Evolutionary conservation across 108 stramenopile species (phyloP).

Genomic region (Skeletonema costatum): DNA sequence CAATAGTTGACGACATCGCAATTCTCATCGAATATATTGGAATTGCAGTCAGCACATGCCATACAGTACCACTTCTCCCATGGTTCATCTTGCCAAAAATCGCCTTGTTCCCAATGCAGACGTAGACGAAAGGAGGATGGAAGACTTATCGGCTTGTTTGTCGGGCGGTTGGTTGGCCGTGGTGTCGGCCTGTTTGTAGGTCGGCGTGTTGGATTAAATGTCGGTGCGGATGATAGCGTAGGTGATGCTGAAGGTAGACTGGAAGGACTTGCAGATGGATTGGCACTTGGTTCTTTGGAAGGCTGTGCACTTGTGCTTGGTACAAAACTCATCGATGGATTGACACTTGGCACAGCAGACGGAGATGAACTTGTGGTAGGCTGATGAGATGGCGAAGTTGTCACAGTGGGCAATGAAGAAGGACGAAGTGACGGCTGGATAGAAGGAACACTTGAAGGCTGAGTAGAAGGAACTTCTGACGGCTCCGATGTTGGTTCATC

Average conservation of each 20-base stretch:
- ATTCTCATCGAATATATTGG: not conserved
- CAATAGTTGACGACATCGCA: slow-evolving; percentile 16
- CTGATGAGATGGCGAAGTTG: not conserved
- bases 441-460: not conserved
- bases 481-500: not conserved
- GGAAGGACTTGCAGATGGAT: not conserved
- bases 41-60: slow-evolving; percentile 24
- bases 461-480: not conserved
- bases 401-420: not conserved
- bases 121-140: slow-evolving; percentile 39
- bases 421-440: not conserved
- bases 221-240: not conserved
- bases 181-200: not conserved
- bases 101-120: slow-evolving; percentile 61
- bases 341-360: not conserved
- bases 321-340: not conserved
- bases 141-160: not conserved
- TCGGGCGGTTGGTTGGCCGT: not conserved
- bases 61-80: slow-evolving; percentile 61
- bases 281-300: not conserved
- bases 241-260: not conserved
- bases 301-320: not conserved
- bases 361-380: not conserved
- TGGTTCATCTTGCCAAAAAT: slow-evolving; percentile 66
- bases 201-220: not conserved